Percentiles rank a stretch among this genome's conserved stretches.
phyloP scores from a whole-genome alignment of 371 early-diverging fungal species.

The Mortierella sp. region DNA sequence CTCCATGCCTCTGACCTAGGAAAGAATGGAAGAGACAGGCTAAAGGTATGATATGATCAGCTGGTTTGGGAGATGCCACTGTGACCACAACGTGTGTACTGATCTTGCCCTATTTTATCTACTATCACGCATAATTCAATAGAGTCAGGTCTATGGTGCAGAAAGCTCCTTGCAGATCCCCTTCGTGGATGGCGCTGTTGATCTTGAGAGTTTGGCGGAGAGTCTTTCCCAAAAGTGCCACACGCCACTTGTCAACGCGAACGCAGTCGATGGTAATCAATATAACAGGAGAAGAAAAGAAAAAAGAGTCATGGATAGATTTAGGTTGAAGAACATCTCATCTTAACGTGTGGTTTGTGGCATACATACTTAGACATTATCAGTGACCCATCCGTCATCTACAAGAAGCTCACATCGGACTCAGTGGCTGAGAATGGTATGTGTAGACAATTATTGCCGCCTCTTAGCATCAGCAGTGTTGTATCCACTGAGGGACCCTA shows the following conservation, averaged over 20 bases:
- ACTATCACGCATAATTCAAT: neutral
- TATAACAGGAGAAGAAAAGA: too few species aligned
- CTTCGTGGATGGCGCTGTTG: conserved; percentile 46
- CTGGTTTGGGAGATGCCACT: neutral
- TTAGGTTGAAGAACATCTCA: too few species aligned
- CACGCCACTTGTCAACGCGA: conserved; percentile 23
- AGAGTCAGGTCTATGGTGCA: conserved; percentile 41
- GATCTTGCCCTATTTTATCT: too few species aligned
- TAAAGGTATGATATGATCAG: conserved; percentile 27
- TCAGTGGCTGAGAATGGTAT: conserved; percentile 35
- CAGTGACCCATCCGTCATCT: conserved; percentile 30
- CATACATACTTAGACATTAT: neutral
- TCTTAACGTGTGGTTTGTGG: too few species aligned
- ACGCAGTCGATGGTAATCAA: conserved; percentile 20
- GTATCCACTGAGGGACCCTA: too few species aligned
- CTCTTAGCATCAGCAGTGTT: neutral
- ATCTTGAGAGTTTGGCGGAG: conserved; percentile 41
- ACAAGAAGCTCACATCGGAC: conserved; percentile 30
- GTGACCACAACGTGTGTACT: too few species aligned
- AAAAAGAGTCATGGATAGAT: neutral
- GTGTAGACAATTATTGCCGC: neutral
- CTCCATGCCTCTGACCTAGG: conserved; percentile 41
- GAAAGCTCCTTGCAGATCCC: conserved; percentile 48
- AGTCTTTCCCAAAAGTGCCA: conserved; percentile 39
- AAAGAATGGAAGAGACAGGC: conserved; percentile 29